Evolutionary conservation across 495 filamentous ascomycete species (phyloP).

Genomic region (Apodospora peruviana): DNA sequence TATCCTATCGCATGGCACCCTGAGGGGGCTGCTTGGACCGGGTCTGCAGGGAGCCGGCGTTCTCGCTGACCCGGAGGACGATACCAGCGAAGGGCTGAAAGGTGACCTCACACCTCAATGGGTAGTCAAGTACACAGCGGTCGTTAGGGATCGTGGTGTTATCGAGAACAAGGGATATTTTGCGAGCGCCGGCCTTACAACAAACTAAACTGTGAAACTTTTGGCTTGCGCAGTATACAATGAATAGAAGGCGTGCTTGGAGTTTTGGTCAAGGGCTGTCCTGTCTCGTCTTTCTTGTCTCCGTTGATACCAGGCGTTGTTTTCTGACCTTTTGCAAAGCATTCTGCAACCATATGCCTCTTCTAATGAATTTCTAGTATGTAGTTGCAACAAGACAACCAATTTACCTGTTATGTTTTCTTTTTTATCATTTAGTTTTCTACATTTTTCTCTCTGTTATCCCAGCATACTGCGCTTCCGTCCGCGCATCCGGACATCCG

Average conservation of each 20-base stretch:
- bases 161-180: slow-evolving; percentile 99
- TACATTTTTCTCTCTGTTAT: slow-evolving; percentile 29
- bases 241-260: slow-evolving; percentile 3
- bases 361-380: neutral
- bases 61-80: slow-evolving; percentile 46
- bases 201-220: slow-evolving; percentile 8
- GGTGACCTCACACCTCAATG: slow-evolving; percentile 81
- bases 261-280: slow-evolving; percentile 5
- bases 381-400: too few species aligned
- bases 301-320: neutral
- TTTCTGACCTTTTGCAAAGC: neutral
- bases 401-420: too few species aligned
- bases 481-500: slow-evolving; percentile 94
- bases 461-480: slow-evolving; percentile 97
- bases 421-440: neutral
- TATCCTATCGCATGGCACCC: slow-evolving; percentile 77
- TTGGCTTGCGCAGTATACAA: neutral
- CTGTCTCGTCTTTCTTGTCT: too few species aligned
- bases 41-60: slow-evolving; percentile 60
- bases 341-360: too few species aligned
- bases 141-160: slow-evolving; percentile 92
- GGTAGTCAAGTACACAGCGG: slow-evolving; percentile 97
- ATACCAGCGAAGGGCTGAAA: slow-evolving; percentile 48
- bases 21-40: slow-evolving; percentile 73
- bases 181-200: slow-evolving; percentile 65